Conservation (phyloP, 805 yeast genomes). For the Saccharomyces jurei region DNA sequence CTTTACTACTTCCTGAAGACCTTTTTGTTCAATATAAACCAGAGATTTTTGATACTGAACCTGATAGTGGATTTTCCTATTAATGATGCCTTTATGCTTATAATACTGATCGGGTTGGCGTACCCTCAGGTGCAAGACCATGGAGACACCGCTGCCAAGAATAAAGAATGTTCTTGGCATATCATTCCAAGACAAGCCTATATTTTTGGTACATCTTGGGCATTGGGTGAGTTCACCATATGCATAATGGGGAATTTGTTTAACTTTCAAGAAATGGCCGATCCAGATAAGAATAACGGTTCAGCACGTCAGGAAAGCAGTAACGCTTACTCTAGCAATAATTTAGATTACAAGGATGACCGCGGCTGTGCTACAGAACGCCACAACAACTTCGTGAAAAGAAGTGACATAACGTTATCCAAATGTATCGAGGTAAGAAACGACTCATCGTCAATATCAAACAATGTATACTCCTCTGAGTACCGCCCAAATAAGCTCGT, state of each 20-base stretch:
- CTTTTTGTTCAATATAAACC: slow-evolving; percentile 22
- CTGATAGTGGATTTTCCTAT: slow-evolving; percentile 27
- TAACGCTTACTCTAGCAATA: not conserved
- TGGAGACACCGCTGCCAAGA: slow-evolving; percentile 2
- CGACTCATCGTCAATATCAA: slow-evolving; percentile 28
- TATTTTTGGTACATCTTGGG: slow-evolving; percentile 33
- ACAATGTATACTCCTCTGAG: slow-evolving; percentile 24
- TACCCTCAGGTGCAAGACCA: slow-evolving; percentile 33
- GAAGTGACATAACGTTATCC: slow-evolving; percentile 30
- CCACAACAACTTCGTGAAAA: slow-evolving; percentile 2
- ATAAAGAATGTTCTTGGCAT: slow-evolving; percentile 25
- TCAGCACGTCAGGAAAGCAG: not conserved
- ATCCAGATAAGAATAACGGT: not conserved
- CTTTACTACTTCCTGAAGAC: slow-evolving; percentile 27
- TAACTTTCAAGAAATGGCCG: slow-evolving; percentile 19
- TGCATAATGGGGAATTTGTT: slow-evolving; percentile 21
- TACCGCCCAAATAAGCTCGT: slow-evolving; percentile 11
- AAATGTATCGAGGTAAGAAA: slow-evolving; percentile 33
- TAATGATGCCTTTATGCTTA: slow-evolving; percentile 32
- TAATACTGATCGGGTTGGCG: slow-evolving; percentile 32
- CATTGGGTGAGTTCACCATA: slow-evolving; percentile 28
- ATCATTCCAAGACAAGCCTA: slow-evolving; percentile 35
- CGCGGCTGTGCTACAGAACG: not conserved
- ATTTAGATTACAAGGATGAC: not conserved
- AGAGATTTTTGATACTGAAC: slow-evolving; percentile 24